Evolutionary conservation across 768 basidiomycete genomes (phyloP), one percentile per base, ranked within the genome.

Genomic region (Rhizopogon vinicolor): DNA sequence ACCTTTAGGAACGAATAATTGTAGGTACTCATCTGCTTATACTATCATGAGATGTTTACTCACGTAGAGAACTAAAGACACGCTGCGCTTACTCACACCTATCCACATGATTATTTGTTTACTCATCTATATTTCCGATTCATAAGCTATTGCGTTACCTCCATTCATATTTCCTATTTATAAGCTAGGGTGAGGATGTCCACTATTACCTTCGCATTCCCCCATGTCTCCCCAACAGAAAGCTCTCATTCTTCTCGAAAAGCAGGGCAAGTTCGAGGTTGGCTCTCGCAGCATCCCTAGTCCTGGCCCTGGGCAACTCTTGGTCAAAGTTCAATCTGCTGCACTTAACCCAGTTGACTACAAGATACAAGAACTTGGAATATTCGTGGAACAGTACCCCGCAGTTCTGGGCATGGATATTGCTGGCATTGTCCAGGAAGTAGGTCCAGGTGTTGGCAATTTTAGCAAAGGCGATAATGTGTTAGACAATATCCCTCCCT

Each of bases 261-360:
- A 62, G 39, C 62, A 63, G 16, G 66, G 68, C 3, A 51, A 65
- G 18, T 70, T 77, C 43, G 60, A 61, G 12, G 49, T 78, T 37
- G 57, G 56, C 3, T 56, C 66, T 10, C 64, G 58, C 8, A 51
- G 57, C 28, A 59, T 71, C 37, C 69, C 69, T 5, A 66, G 57
- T 33, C 77, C 77, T 0, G 70, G 71, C 1, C 60, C 64, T 1
- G 72, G 72, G 8, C 68, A 81, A 57, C 54, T 81, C 13, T 65
- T 81, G 48, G 67, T 80, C 54, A 73, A 74, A 57, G 51, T 78
- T 37, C 58, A 71, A 33, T 59, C 75, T 0, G 61, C 66, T 5
- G 75, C 70, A 1, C 69, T 83, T 10, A 81, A 82, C 59, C 81
- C 80, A 7, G 60, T 75, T 41, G 78, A 74, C 63, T 81, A 74